Evolutionary conservation across 352 stramenopile species (phyloP), one percentile per base, ranked within the genome.

Genomic region (Globisporangium cederbergense): DNA sequence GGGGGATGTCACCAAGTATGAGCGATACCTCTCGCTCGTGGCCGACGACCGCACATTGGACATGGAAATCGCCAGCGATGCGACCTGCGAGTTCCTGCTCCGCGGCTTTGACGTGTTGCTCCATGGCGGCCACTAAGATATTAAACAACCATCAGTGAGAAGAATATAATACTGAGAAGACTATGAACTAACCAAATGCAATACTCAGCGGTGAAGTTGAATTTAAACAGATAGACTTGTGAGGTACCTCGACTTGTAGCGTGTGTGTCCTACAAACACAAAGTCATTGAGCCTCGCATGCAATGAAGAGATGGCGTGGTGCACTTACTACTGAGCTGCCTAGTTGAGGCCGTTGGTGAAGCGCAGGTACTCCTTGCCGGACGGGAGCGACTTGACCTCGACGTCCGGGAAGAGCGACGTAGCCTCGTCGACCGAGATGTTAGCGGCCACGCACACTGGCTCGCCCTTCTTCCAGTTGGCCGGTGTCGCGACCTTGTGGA

Each of bases 391-490:
- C 56, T 83, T 71, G 28, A 88, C 72, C 13, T 76, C 25, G 25
- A 88, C 57, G 25, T 88, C 83, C 42, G 76, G 71, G 69, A 94
- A 96, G 62, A 79, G 79, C 46, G 77, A 70, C 43, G 77, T 74
- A 14, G 89, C 81, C n/a, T 85, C 64, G 32, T 89, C 77, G 40
- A 81, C 66, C 43, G 81, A 73, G 25, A 97, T 65, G 43, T 66
- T 67, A 9, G 76, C 66, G 34, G 78, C 74, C 30, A 98, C 77
- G 59, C 94, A 91, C 46, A 85, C 77, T 1, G 76, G 71, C 13
- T 87, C 68, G 28, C 85, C 85, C 58, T 73, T 68, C 62, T 83
- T 76, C 83, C 85, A 93, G 68, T 93, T 91, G n/a, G 81, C 81
- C 0, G 85, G 85, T 14, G 83, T 92, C 22, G 83, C 78, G 32